phyloP scores from a whole-genome alignment of 2,329 filamentous ascomycete species.

The Verticillium alfalfae region DNA sequence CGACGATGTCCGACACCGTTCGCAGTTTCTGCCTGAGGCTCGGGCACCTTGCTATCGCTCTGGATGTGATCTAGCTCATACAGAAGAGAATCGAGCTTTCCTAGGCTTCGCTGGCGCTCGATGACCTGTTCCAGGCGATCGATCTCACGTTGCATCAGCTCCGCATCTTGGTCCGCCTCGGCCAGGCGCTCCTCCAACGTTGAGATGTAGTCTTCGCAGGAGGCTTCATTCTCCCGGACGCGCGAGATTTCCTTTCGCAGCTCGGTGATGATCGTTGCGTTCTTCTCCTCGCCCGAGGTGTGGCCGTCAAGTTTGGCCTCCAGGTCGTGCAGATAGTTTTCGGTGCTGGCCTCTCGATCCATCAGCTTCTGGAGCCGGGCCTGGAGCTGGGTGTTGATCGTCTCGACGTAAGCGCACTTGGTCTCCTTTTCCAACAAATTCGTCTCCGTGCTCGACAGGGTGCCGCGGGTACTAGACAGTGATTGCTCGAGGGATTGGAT shows the following conservation, averaged over 20 bases:
- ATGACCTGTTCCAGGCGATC: conserved; percentile 91
- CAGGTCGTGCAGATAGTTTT: conserved; percentile 87
- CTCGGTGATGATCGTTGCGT: conserved; percentile 76
- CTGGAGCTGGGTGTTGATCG: conserved; percentile 85
- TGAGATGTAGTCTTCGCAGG: conserved; percentile 94
- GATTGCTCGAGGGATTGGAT: conserved; percentile 92
- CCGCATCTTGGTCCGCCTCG: conserved; percentile 91
- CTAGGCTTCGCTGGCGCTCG: conserved; percentile 89
- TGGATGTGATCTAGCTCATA: conserved; percentile 82
- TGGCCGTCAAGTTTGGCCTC: conserved; percentile 88
- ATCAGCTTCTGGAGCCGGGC: conserved; percentile 85
- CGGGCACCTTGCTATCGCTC: conserved; percentile 43
- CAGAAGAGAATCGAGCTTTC: conserved; percentile 87
- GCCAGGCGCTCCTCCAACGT: conserved; percentile 92
- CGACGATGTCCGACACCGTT: conserved; percentile 39
- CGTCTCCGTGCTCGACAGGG: conserved; percentile 79
- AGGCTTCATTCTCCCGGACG: conserved; percentile 82
- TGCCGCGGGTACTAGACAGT: conserved; percentile 79
- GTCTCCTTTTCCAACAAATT: conserved; percentile 87
- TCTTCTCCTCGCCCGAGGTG: conserved; percentile 88
- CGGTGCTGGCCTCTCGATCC: conserved; percentile 86
- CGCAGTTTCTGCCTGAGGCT: conserved; percentile 25
- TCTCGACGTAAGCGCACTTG: conserved; percentile 88
- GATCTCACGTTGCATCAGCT: conserved; percentile 95
- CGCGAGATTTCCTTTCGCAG: conserved; percentile 87